phyloP scores from a whole-genome alignment of 768 basidiomycete species.

The Hericium erinaceus region DNA sequence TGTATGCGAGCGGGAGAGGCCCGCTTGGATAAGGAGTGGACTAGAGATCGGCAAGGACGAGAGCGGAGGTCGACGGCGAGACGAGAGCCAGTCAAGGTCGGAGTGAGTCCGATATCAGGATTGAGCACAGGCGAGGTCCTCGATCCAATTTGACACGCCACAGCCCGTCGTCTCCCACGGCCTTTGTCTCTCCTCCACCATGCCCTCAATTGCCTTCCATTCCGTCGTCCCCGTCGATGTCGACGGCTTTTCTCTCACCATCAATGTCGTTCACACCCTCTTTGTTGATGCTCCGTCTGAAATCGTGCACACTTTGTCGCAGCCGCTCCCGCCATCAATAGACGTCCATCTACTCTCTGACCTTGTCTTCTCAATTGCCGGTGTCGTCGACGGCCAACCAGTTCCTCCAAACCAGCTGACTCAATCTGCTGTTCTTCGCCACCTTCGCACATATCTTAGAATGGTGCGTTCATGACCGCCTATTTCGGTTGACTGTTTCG shows the following conservation, averaged over 20 bases:
- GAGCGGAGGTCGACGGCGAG: background rate
- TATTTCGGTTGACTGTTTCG: background rate
- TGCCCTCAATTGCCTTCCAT: constrained; percentile 16
- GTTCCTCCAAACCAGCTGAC: background rate
- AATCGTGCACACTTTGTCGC: background rate
- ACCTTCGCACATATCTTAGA: constrained; percentile 16
- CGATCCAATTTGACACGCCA: background rate
- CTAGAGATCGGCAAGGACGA: background rate
- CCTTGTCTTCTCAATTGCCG: background rate
- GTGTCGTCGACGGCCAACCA: background rate
- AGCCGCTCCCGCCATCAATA: background rate
- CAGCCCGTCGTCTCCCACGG: background rate
- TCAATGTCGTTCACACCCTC: background rate
- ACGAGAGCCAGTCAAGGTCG: background rate
- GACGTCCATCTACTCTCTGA: background rate
- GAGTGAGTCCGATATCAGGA: background rate
- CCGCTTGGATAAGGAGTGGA: constrained; percentile 1
- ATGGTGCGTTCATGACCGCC: background rate
- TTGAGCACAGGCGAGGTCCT: background rate
- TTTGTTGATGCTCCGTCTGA: background rate
- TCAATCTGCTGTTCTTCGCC: background rate
- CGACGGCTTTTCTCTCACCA: background rate
- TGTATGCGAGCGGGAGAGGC: background rate
- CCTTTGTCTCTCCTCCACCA: constrained; percentile 1
- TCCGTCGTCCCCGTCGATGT: background rate